Conservation (phyloP, 192 early-diverging fungal genomes). For the Chytriomyces hyalinus region DNA sequence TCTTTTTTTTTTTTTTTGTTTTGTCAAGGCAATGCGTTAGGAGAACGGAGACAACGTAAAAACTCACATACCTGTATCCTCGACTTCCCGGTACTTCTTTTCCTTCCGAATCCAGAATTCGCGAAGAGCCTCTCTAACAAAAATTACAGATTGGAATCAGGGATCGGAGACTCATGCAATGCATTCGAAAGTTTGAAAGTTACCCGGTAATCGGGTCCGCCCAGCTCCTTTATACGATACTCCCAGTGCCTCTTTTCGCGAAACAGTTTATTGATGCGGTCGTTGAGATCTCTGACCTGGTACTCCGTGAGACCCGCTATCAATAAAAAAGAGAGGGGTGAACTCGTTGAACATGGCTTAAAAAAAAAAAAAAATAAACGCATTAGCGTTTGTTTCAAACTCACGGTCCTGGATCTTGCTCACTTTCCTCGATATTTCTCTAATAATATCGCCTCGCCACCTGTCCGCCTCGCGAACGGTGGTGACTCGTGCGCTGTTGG, state of each 20-base stretch:
- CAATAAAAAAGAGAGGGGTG: neutral
- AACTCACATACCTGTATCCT: constrained; percentile 78
- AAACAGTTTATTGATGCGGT: constrained; percentile 93
- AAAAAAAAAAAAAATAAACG: constrained; percentile 26
- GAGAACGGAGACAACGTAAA: neutral
- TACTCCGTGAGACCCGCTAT: constrained; percentile 83
- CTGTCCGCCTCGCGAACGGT: constrained; percentile 82
- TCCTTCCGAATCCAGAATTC: constrained; percentile 84
- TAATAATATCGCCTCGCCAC: constrained; percentile 88
- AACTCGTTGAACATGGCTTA: neutral
- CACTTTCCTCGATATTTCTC: constrained; percentile 87
- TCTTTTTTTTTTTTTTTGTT: constrained; percentile 37
- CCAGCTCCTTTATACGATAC: constrained; percentile 84
- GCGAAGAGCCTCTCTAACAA: constrained; percentile 69
- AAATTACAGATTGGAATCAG: neutral
- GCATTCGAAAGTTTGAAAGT: constrained; percentile 14
- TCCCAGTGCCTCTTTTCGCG: constrained; percentile 94
- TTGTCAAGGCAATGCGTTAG: neutral
- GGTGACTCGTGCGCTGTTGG: constrained; percentile 70
- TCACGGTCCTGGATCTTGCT: constrained; percentile 90
- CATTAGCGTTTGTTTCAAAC: constrained; percentile 27
- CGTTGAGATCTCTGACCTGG: constrained; percentile 93
- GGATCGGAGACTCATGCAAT: neutral
- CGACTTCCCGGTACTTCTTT: constrained; percentile 84
- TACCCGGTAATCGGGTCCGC: constrained; percentile 89